These are phyloP conservation scores for Phytopythium ostracodes DNA, from an alignment of 352 stramenopile genomes.

Conservation along the genomic window DNA sequence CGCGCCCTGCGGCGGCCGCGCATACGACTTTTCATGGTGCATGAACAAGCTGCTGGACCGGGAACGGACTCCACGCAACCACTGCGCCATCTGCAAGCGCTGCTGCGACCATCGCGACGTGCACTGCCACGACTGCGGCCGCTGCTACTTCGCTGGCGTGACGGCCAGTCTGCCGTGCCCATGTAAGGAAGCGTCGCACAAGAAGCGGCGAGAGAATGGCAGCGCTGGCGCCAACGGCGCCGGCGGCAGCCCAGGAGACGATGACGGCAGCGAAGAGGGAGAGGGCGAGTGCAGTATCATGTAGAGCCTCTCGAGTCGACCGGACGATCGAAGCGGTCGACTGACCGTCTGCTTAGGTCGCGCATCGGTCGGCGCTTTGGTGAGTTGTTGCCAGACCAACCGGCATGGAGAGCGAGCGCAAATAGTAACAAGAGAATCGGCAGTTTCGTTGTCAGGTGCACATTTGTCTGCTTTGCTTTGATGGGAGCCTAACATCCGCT, in stretches of 20 bases:
- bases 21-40: conserved; percentile 82
- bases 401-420: neutral
- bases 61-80: conserved; percentile 71
- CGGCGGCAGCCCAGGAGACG: neutral
- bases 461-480: too few relatives aligned
- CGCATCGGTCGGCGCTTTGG: too few relatives aligned
- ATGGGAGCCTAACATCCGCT: conserved; percentile 17
- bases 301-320: conserved; percentile 16
- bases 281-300: conserved; percentile 84
- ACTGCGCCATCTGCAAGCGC: conserved; percentile 84
- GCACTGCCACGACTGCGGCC: conserved; percentile 76
- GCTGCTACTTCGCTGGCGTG: conserved; percentile 86
- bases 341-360: too few relatives aligned
- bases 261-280: conserved; percentile 7
- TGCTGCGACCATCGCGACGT: conserved; percentile 86
- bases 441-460: neutral
- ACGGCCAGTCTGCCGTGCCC: conserved; percentile 67
- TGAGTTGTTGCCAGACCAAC: too few relatives aligned
- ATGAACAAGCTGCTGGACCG: conserved; percentile 75
- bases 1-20: conserved; percentile 27
- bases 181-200: conserved; percentile 64
- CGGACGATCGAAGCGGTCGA: neutral
- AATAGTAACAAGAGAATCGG: neutral
- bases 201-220: conserved; percentile 41
- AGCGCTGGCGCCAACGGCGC: conserved; percentile 6